Evolutionary conservation across 139 green algal genomes (phyloP).

Genomic region (Trebouxia sp.): DNA sequence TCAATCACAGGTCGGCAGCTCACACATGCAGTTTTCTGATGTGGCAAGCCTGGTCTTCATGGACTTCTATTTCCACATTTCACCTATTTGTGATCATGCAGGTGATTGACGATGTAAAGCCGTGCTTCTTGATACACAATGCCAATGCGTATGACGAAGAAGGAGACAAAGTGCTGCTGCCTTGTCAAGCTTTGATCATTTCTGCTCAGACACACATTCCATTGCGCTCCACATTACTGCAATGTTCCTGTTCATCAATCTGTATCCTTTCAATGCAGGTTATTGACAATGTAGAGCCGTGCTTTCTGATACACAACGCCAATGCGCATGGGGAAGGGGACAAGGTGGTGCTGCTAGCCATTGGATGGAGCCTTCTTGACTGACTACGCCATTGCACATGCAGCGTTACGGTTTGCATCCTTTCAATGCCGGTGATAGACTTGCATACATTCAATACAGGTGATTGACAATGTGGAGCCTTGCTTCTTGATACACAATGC

Average conservation of each 20-base stretch:
- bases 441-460: not conserved
- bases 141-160: conserved; percentile 69
- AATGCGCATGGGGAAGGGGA: conserved; percentile 66
- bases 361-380: conserved; percentile 28
- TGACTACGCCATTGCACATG: too few relatives aligned
- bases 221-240: too few relatives aligned
- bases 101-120: conserved; percentile 22
- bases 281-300: conserved; percentile 33
- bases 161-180: not conserved
- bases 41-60: too few relatives aligned
- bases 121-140: conserved; percentile 79
- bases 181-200: too few relatives aligned
- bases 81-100: too few relatives aligned
- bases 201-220: too few relatives aligned
- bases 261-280: too few relatives aligned
- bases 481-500: conserved; percentile 80
- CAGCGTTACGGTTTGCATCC: not conserved
- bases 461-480: conserved; percentile 30
- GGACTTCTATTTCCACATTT: too few relatives aligned
- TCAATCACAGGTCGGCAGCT: too few relatives aligned
- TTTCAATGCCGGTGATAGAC: not conserved
- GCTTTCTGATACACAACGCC: conserved; percentile 79
- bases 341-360: not conserved
- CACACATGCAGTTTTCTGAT: too few relatives aligned
- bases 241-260: too few relatives aligned